A percentile compares a stretch with the other conserved stretches of the same genome.
phyloP scores from a whole-genome alignment of 1,284 basidiomycete genomes.

The Boletellus dicymbophilus region DNA sequence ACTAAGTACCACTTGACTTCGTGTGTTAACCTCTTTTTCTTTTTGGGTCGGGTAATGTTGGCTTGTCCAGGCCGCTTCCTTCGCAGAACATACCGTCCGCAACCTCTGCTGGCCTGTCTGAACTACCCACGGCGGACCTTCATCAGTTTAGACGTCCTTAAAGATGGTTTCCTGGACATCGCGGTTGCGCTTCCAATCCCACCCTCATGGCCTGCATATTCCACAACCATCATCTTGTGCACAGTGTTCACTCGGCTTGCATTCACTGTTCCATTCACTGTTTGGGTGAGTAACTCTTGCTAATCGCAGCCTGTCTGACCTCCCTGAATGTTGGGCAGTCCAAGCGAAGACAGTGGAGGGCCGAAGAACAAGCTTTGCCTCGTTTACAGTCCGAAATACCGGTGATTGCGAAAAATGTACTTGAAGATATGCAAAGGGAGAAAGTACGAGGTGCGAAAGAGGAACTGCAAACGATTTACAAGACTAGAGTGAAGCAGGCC shows the following conservation, averaged over 20 bases:
- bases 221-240: slow-evolving; percentile 75
- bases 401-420: slow-evolving; percentile 49
- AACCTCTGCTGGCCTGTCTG: not conserved
- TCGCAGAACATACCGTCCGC: slow-evolving; percentile 7
- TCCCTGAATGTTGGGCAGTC: slow-evolving; percentile 43
- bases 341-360: slow-evolving; percentile 60
- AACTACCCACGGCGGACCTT: slow-evolving; percentile 31
- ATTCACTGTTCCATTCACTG: slow-evolving; percentile 71
- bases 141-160: slow-evolving; percentile 41
- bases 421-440: slow-evolving; percentile 59
- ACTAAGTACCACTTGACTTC: no score
- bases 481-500: slow-evolving; percentile 46
- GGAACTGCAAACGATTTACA: slow-evolving; percentile 48
- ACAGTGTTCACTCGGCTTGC: slow-evolving; percentile 67
- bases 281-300: slow-evolving; percentile 69
- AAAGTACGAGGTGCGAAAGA: slow-evolving; percentile 57
- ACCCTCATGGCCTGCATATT: slow-evolving; percentile 65
- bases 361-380: slow-evolving; percentile 72
- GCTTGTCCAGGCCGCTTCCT: slow-evolving; percentile 13
- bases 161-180: slow-evolving; percentile 59
- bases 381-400: slow-evolving; percentile 58
- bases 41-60: slow-evolving; percentile 22
- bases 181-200: slow-evolving; percentile 72
- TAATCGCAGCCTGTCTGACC: slow-evolving; percentile 6
- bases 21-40: not conserved